Percentiles rank a stretch among this genome's conserved stretches.
Conservation (phyloP, 331 rosid genomes). For the Quercus tomentella region DNA sequence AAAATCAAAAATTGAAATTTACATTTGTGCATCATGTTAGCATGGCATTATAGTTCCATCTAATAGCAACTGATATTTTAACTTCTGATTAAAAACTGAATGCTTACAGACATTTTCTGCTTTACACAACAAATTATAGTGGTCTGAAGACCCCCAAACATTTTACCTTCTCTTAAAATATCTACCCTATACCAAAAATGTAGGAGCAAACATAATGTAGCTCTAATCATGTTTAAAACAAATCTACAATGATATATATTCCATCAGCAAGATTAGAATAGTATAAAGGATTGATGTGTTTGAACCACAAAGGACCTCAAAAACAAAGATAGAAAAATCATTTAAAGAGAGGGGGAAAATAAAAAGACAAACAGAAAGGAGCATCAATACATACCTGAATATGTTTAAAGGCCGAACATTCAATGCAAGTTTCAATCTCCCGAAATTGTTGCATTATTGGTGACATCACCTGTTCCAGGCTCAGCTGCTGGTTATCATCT, state of each 20-base stretch:
- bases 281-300: not conserved
- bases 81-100: not conserved
- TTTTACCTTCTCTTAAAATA: not conserved
- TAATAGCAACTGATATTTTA: not conserved
- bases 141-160: not conserved
- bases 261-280: not conserved
- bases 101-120: not conserved
- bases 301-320: not conserved
- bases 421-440: constrained; percentile 96
- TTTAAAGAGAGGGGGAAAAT: not conserved
- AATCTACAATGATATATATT: not conserved
- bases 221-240: not conserved
- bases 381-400: constrained; percentile 59
- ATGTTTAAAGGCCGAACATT: constrained; percentile 83
- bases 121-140: not conserved
- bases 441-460: constrained; percentile 99
- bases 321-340: not conserved
- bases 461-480: constrained; percentile 95
- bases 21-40: not conserved
- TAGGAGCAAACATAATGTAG: not conserved
- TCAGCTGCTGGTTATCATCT: constrained; percentile 83
- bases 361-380: not conserved
- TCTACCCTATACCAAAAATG: not conserved
- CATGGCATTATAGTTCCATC: not conserved
- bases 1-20: not conserved